Percentiles rank a stretch among this genome's conserved stretches.
phyloP scores from a whole-genome alignment of 305 asterid genomes.

The Stenogyne calaminthoides region DNA sequence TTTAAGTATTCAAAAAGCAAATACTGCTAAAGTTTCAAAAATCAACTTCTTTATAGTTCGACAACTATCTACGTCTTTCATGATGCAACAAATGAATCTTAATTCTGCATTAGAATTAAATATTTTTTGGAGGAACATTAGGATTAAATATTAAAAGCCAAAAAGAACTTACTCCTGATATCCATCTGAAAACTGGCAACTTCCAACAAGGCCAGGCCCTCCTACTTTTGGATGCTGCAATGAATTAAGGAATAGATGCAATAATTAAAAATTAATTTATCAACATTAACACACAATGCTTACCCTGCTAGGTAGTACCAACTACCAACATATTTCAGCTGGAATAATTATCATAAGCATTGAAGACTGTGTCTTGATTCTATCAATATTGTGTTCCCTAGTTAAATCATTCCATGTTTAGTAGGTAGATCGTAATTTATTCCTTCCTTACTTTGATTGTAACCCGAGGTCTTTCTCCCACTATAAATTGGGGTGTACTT shows the following conservation, averaged over 20 bases:
- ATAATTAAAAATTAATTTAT: constrained; percentile 16
- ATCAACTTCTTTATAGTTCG: neutral
- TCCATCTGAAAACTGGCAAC: constrained; percentile 70
- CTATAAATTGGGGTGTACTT: neutral
- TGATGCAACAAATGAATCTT: constrained; percentile 18
- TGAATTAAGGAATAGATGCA: constrained; percentile 23
- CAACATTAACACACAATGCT: neutral
- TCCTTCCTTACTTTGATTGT: neutral
- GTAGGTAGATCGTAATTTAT: neutral
- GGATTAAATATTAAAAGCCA: neutral
- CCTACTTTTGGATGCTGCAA: constrained; percentile 91
- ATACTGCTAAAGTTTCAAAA: neutral
- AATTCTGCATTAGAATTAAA: constrained; percentile 2
- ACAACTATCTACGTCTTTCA: neutral
- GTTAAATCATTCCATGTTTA: neutral
- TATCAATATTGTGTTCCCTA: neutral
- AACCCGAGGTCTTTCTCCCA: neutral
- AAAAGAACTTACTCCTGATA: constrained; percentile 70
- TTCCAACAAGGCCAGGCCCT: constrained; percentile 91
- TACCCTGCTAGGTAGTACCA: neutral
- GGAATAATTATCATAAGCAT: neutral
- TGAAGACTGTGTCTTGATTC: neutral
- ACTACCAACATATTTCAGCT: neutral
- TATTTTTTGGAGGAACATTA: neutral
- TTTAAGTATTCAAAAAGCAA: too few relatives aligned